A percentile compares a stretch with the other conserved stretches of the same genome.
phyloP scores from a whole-genome alignment of 1,284 basidiomycete species.

The Cutaneotrichosporon cutaneum region DNA sequence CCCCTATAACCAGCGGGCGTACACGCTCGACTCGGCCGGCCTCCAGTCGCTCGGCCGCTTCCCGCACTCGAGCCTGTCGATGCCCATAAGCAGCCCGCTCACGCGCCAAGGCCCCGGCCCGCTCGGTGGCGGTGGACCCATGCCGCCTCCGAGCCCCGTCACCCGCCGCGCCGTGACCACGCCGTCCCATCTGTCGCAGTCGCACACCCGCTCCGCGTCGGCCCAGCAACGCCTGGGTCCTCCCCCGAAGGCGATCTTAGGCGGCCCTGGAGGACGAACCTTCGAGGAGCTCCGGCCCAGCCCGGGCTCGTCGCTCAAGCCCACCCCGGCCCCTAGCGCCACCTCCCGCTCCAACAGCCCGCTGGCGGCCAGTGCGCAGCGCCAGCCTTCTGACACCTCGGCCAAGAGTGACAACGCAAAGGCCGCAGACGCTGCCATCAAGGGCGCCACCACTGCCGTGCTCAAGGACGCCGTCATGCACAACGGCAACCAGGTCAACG shows the following conservation, averaged over 20 bases:
- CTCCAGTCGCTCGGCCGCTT: constrained; percentile 17
- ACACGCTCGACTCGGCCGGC: constrained; percentile 4
- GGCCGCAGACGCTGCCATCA: background rate
- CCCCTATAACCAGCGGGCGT: constrained; percentile 7
- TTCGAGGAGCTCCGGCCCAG: constrained; percentile 36
- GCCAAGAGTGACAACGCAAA: background rate
- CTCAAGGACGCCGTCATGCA: constrained; percentile 15
- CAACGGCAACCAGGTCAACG: constrained; percentile 26
- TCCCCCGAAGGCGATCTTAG: constrained; percentile 45
- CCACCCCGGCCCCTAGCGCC: background rate
- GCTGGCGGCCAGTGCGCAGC: constrained; percentile 3
- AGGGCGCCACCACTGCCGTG: background rate
- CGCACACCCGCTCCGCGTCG: constrained; percentile 11
- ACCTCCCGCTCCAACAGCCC: constrained; percentile 3
- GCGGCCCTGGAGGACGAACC: constrained; percentile 43
- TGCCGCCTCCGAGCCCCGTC: constrained; percentile 3
- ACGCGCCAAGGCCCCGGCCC: constrained; percentile 9
- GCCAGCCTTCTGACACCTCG: background rate
- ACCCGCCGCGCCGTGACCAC: constrained; percentile 5
- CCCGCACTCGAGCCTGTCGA: constrained; percentile 17
- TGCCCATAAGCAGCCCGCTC: constrained; percentile 14
- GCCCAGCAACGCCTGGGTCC: constrained; percentile 26
- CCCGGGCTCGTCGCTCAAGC: constrained; percentile 4
- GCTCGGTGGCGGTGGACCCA: background rate
- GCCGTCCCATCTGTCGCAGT: constrained; percentile 6